A percentile compares a stretch with the other conserved stretches of the same genome.
These are phyloP conservation scores for Trichoderma guizhouense DNA, from an alignment of 2,329 filamentous ascomycete species.

Conservation along the genomic window DNA sequence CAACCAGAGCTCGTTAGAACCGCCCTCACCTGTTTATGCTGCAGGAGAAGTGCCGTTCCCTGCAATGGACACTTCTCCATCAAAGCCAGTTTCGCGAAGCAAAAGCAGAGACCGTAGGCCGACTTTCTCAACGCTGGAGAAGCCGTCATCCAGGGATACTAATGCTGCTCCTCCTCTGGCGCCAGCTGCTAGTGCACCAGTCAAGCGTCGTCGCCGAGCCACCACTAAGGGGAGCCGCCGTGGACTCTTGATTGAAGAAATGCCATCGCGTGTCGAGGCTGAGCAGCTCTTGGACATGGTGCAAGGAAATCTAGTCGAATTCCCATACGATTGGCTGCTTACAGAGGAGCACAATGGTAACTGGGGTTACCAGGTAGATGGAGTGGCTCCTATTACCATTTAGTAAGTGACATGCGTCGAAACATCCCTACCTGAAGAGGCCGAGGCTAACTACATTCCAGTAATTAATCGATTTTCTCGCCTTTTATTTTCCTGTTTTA, in stretches of 20 bases:
- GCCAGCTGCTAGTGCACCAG: constrained; percentile 43
- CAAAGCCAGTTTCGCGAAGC: constrained; percentile 34
- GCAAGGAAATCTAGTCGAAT: constrained; percentile 85
- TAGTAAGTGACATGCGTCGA: constrained; percentile 62
- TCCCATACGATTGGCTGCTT: constrained; percentile 93
- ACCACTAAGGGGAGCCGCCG: constrained; percentile 67
- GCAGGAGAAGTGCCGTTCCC: constrained; percentile 47
- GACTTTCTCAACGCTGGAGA: constrained; percentile 55
- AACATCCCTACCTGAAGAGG: not conserved
- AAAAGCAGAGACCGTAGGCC: constrained; percentile 49
- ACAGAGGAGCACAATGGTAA: constrained; percentile 90
- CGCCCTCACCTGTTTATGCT: constrained; percentile 36
- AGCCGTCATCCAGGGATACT: constrained; percentile 39
- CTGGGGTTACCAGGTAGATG: constrained; percentile 95
- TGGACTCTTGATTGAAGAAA: constrained; percentile 67
- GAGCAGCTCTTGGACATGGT: constrained; percentile 77
- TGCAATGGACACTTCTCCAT: constrained; percentile 39
- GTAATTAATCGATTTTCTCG: constrained; percentile 30
- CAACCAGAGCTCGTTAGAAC: constrained; percentile 31
- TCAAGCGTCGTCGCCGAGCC: constrained; percentile 62
- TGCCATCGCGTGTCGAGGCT: constrained; percentile 71
- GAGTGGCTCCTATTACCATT: constrained; percentile 93
- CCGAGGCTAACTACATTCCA: constrained; percentile 29
- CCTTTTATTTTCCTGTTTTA: not conserved
- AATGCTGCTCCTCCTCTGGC: constrained; percentile 27